A percentile compares a stretch with the other conserved stretches of the same genome.
phyloP scores from a whole-genome alignment of 352 stramenopile genomes.

The Saprolegnia parasitica region DNA sequence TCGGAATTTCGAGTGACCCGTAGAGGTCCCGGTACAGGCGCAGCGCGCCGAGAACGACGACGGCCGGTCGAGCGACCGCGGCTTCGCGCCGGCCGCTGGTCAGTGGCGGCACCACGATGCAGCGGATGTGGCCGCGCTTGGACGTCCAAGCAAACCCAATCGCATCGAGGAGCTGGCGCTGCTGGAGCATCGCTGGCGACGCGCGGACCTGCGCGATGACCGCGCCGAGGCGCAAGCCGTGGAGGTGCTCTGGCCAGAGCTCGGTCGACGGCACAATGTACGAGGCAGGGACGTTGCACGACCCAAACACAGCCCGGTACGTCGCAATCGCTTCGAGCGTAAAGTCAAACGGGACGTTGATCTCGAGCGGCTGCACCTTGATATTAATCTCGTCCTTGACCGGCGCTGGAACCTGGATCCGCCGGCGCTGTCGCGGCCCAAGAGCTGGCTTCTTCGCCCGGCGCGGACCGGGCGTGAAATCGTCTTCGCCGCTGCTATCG shows the following conservation, averaged over 20 bases:
- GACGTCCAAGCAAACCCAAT: not conserved
- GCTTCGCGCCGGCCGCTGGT: not conserved
- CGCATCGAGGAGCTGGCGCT: not conserved
- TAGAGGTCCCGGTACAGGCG: not conserved
- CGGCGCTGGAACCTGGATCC: not conserved
- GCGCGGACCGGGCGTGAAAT: not conserved
- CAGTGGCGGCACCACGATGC: not conserved
- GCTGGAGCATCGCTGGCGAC: not conserved
- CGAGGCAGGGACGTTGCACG: not conserved
- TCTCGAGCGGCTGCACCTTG: not conserved
- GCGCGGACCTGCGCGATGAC: not conserved
- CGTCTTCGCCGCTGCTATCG: not conserved
- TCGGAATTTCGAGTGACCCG: not conserved
- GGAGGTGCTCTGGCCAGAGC: not conserved
- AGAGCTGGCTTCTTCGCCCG: too few species aligned
- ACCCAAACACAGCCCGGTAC: not conserved
- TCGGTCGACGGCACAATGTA: not conserved
- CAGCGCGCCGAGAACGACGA: not conserved
- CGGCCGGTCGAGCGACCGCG: not conserved
- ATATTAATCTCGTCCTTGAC: not conserved
- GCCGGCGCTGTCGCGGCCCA: not conserved
- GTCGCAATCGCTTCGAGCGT: not conserved
- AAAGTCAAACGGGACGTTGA: not conserved
- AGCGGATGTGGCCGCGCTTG: not conserved
- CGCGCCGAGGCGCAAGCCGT: not conserved